A percentile compares a stretch with the other conserved stretches of the same genome.
These are phyloP conservation scores for Grosmannia huntii DNA, from an alignment of 2,329 filamentous ascomycete genomes.

Conservation along the genomic window DNA sequence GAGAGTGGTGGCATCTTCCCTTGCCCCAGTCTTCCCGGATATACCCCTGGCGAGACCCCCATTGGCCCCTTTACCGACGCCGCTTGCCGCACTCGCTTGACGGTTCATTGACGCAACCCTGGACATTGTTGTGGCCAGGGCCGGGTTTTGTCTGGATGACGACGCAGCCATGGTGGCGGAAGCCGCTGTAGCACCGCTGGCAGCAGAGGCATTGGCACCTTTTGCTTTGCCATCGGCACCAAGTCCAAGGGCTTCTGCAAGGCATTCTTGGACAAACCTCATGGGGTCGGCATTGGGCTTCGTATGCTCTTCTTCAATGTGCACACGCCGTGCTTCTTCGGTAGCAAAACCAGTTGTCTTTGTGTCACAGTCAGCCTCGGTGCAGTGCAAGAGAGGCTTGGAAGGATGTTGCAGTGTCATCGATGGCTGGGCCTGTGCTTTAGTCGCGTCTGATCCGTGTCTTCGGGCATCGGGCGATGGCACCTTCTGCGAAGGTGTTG, in stretches of 20 bases:
- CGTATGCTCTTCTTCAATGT: conserved; percentile 46
- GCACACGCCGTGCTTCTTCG: conserved; percentile 39
- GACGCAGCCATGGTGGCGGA: conserved; percentile 25
- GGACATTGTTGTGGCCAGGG: conserved; percentile 34
- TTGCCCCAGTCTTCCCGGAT: conserved; percentile 18
- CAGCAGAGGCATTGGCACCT: conserved; percentile 19
- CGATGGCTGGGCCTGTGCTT: conserved; percentile 3
- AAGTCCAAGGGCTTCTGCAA: conserved; percentile 37
- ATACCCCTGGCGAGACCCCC: conserved; percentile 4
- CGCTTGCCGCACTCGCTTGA: conserved; percentile 30
- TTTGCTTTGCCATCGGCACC: conserved; percentile 34
- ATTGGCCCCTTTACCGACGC: conserved; percentile 23
- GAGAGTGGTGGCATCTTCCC: conserved; percentile 13
- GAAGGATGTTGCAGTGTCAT: conserved; percentile 15
- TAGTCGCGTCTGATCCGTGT: conserved; percentile 15
- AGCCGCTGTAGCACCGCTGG: conserved; percentile 11
- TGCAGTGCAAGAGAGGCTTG: conserved; percentile 35
- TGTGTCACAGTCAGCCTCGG: conserved; percentile 41
- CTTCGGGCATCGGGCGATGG: conserved; percentile 32
- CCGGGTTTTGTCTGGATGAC: conserved; percentile 34
- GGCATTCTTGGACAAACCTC: conserved; percentile 37
- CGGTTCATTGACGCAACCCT: conserved; percentile 37
- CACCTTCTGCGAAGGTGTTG: conserved; percentile 30
- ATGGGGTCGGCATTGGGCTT: conserved; percentile 41
- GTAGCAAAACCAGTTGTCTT: conserved; percentile 35